Evolutionary conservation across 352 stramenopile genomes (phyloP).

Genomic region (Globisporangium abappressorium): DNA sequence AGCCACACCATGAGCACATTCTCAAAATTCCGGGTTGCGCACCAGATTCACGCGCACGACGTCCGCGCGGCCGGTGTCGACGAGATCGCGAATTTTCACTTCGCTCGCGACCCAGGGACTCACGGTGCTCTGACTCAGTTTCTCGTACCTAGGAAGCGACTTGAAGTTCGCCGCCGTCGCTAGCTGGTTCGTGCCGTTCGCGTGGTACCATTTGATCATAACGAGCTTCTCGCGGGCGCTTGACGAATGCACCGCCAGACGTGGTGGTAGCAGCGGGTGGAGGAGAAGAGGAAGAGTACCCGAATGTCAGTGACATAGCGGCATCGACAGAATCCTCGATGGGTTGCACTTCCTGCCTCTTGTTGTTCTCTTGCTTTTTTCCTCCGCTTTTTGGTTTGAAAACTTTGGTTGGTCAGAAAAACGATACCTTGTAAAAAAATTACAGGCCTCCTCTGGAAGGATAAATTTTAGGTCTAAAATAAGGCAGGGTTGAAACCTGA

Average conservation of each 20-base stretch:
- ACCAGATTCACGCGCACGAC: constrained; percentile 17
- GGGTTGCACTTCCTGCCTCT: no score
- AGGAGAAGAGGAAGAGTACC: not conserved
- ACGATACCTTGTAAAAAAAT: no score
- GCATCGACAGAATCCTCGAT: no score
- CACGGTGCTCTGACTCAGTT: constrained; percentile 24
- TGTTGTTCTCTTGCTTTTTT: no score
- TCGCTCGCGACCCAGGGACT: constrained; percentile 21
- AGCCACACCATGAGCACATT: constrained; percentile 22
- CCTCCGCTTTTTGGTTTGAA: no score
- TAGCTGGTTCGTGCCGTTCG: constrained; percentile 18
- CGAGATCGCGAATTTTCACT: constrained; percentile 16
- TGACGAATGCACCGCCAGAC: not conserved
- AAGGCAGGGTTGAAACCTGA: no score
- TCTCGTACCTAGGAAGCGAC: constrained; percentile 9
- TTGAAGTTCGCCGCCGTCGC: constrained; percentile 18
- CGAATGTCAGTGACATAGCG: no score
- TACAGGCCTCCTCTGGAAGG: no score
- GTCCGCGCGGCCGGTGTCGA: constrained; percentile 8
- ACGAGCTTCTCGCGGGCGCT: constrained; percentile 19
- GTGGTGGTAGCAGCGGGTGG: not conserved
- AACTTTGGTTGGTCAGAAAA: no score
- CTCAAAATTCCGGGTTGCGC: constrained; percentile 21
- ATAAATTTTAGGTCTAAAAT: no score
- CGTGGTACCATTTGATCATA: constrained; percentile 19